Percentiles rank a stretch among this genome's conserved stretches.
Evolutionary conservation across 2,329 filamentous ascomycete species (phyloP).

Genomic region (Stagonosporopsis rhizophila): DNA sequence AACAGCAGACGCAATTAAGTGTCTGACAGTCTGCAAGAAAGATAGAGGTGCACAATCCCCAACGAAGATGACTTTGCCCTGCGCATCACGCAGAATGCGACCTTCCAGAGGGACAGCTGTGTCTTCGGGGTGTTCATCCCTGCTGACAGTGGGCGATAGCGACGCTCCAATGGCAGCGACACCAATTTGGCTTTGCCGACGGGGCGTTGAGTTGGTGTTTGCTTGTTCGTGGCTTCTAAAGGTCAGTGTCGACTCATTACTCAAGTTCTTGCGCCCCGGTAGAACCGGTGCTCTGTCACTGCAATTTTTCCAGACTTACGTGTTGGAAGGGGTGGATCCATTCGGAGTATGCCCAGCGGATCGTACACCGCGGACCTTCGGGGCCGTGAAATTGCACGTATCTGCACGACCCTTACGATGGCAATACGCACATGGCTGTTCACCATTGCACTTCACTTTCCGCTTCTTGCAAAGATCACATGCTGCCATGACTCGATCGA

Average conservation of each 20-base stretch:
- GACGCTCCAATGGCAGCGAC: conserved; percentile 17
- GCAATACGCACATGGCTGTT: conserved; percentile 60
- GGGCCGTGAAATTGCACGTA: conserved; percentile 52
- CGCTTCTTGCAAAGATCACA: conserved; percentile 43
- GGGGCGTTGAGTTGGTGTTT: conserved; percentile 8
- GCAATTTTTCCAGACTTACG: no score
- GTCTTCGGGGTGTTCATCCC: conserved; percentile 49
- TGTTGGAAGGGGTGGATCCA: conserved; percentile 2
- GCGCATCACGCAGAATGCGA: conserved; percentile 58
- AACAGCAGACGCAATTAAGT: conserved; percentile 54
- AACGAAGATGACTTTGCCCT: conserved; percentile 63
- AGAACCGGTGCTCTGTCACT: not conserved
- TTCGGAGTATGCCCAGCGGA: conserved; percentile 42
- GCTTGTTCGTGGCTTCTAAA: conserved; percentile 3
- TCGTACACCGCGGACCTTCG: conserved; percentile 42
- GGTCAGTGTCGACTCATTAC: not conserved
- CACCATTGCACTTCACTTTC: conserved; percentile 60
- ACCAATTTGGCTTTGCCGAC: conserved; percentile 13
- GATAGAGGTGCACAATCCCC: conserved; percentile 62
- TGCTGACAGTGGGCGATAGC: conserved; percentile 33
- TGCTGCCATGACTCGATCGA: conserved; percentile 39
- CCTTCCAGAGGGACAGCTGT: conserved; percentile 54
- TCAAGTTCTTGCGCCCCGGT: not conserved
- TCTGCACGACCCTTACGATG: conserved; percentile 50
- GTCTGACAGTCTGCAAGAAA: conserved; percentile 60